Evolutionary conservation across 768 basidiomycete species (phyloP), one percentile per base, ranked within the genome.

Genomic region (Rhodotorula sphaerocarpa): DNA sequence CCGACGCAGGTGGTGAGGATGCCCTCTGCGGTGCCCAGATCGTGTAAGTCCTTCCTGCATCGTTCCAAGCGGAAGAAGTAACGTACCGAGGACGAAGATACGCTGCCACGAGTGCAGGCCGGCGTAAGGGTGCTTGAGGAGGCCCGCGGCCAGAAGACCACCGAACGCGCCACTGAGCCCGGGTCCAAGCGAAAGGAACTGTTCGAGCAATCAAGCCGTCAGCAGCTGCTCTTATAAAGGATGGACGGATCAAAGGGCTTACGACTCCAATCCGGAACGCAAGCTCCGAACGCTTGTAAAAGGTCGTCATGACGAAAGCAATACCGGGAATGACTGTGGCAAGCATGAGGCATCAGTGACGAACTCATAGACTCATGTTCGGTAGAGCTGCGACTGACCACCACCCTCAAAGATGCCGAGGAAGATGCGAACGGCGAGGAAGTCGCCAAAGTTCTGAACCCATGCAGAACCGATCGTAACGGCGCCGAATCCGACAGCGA

Each of bases 1-100:
- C 84, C 87, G 6, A 45, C 55, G 15, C 30, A 48, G 36, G 36
- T 20, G 28, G 63, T 66, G 34, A 66, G 58, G 42, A 58, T 53
- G 12, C 65, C 66, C 31, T 63, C 66, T 18, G n/a, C n/a, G n/a
- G n/a, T n/a, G n/a, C n/a, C n/a, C n/a, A n/a, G n/a, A n/a, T n/a
- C n/a, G n/a, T n/a, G n/a, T n/a, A n/a, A n/a, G n/a, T n/a, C n/a
- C n/a, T n/a, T n/a, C n/a, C n/a, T n/a, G n/a, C n/a, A n/a, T n/a
- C n/a, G n/a, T n/a, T n/a, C n/a, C n/a, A n/a, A n/a, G n/a, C n/a
- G n/a, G n/a, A n/a, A n/a, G n/a, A n/a, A n/a, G n/a, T n/a, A n/a
- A n/a, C n/a, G n/a, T n/a, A n/a, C n/a, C n/a, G n/a, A n/a, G n/a
- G n/a, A n/a, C n/a, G n/a, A n/a, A n/a, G 11, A 44, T 20, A 7